Percentiles rank a stretch among this genome's conserved stretches.
Evolutionary conservation across 2,329 filamentous ascomycete species (phyloP).

Genomic region (Diplodia intermedia): DNA sequence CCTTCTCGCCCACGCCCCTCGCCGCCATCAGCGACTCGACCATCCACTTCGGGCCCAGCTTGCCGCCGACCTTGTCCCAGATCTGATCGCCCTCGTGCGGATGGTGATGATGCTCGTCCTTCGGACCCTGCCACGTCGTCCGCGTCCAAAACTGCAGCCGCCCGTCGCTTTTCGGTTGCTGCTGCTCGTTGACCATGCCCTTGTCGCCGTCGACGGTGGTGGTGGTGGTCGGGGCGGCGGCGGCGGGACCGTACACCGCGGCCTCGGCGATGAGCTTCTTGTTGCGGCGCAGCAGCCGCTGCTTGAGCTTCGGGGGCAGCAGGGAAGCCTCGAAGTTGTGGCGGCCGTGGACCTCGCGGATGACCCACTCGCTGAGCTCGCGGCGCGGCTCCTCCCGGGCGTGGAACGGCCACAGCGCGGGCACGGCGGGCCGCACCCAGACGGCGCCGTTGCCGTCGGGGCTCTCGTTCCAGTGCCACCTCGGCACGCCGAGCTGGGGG

Average conservation of each 20-base stretch:
- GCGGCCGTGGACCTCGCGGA: constrained; percentile 12
- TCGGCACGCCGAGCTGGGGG: neutral
- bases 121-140: neutral
- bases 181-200: no score
- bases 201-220: no score
- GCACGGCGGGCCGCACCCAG: constrained; percentile 13
- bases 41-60: neutral
- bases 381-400: neutral
- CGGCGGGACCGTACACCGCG: neutral
- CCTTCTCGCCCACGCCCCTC: neutral
- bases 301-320: constrained; percentile 1
- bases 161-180: neutral
- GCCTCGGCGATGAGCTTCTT: neutral
- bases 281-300: neutral
- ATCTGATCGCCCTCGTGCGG: no score
- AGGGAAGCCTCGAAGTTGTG: constrained; percentile 19
- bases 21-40: neutral
- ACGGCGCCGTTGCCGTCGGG: constrained; percentile 3
- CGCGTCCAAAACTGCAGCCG: neutral
- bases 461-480: constrained; percentile 6
- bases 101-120: no score
- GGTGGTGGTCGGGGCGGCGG: no score
- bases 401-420: neutral
- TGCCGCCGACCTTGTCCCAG: neutral
- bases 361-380: constrained; percentile 23